phyloP scores from a whole-genome alignment of 116 monocot species.

The Cymodocea nodosa region DNA sequence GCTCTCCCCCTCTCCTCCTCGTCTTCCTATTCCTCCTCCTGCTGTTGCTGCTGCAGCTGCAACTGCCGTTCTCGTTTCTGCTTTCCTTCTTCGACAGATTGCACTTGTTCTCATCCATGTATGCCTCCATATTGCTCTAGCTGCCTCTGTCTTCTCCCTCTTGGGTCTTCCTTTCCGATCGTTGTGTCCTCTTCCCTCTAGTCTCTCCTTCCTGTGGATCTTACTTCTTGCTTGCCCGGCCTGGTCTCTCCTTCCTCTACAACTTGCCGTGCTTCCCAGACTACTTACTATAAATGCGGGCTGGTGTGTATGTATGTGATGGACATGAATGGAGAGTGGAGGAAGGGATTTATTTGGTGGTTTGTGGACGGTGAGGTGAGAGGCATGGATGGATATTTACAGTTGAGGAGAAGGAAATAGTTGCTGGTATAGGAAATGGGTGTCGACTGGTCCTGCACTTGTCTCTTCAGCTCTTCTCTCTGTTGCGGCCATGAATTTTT shows the following conservation, averaged over 20 bases:
- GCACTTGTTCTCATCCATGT: constrained; percentile 19
- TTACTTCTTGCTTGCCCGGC: neutral
- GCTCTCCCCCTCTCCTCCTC: neutral
- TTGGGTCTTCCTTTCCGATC: neutral
- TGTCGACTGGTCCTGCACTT: no score
- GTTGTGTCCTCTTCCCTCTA: no score
- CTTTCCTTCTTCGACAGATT: constrained; percentile 15
- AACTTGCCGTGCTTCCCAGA: neutral
- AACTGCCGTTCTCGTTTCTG: constrained; percentile 4
- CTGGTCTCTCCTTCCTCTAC: no score
- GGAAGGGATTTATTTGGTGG: neutral
- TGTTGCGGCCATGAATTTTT: no score
- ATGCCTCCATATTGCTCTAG: constrained; percentile 7
- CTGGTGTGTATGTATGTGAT: neutral
- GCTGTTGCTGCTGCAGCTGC: neutral
- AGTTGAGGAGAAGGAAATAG: neutral
- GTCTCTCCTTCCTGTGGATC: neutral
- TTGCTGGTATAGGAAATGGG: no score
- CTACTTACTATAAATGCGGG: neutral
- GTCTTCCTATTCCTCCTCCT: no score
- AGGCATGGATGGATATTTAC: neutral
- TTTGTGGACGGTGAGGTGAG: neutral
- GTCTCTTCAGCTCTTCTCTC: no score
- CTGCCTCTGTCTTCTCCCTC: neutral
- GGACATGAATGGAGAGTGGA: neutral